Conservation (phyloP, 306 rosid genomes). For the Glycyrrhiza uralensis region DNA sequence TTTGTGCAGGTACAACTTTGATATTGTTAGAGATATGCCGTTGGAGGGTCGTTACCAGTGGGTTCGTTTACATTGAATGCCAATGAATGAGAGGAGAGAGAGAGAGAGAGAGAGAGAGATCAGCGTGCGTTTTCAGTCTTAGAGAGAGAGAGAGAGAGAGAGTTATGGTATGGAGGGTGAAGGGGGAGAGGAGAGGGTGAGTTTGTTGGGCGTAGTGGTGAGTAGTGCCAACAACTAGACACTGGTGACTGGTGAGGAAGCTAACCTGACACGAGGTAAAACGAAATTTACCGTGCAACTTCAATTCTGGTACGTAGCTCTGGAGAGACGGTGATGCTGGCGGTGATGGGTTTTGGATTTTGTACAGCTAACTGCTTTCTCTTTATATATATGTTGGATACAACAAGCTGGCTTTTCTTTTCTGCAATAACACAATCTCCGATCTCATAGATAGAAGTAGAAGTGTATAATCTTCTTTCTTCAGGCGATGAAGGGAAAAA, state of each 20-base stretch:
- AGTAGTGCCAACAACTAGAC: neutral
- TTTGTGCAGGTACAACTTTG: slow-evolving; percentile 87
- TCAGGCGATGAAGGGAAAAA: neutral
- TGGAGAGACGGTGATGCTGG: neutral
- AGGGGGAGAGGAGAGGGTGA: neutral
- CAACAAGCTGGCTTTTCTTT: slow-evolving; percentile 35
- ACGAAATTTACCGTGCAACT: slow-evolving; percentile 34
- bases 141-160: slow-evolving; percentile 11
- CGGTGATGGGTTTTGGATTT: neutral
- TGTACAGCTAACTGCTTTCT: slow-evolving; percentile 34
- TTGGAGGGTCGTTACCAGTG: slow-evolving; percentile 89
- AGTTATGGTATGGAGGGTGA: neutral
- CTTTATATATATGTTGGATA: slow-evolving; percentile 30
- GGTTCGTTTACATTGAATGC: slow-evolving; percentile 74
- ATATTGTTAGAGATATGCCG: slow-evolving; percentile 74
- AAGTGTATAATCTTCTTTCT: slow-evolving; percentile 22
- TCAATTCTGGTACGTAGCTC: slow-evolving; percentile 17
- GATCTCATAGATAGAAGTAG: neutral
- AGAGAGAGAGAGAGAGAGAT: neutral
- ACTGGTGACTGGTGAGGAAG: neutral
- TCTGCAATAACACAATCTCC: slow-evolving; percentile 21
- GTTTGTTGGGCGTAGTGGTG: neutral
- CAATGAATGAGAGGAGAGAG: slow-evolving; percentile 21
- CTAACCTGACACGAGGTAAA: slow-evolving; percentile 47
- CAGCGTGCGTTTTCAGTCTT: neutral